These are phyloP conservation scores for Amborella trichopoda DNA, from an alignment of 164 flowering plant species.

Conservation along the genomic window DNA sequence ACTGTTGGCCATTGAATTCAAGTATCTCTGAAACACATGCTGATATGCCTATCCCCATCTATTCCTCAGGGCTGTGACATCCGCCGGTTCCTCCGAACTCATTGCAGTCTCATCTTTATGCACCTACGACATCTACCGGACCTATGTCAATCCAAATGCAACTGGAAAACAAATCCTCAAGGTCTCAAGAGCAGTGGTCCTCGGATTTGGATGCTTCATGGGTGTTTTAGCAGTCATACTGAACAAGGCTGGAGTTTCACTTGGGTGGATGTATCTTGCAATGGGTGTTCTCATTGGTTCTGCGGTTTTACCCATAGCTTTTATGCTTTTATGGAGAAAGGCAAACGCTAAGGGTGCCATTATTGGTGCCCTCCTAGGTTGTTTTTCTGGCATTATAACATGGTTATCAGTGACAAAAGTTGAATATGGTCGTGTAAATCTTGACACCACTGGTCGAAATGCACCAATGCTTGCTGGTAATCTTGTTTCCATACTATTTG, in stretches of 20 bases:
- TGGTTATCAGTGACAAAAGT: slow-evolving; percentile 59
- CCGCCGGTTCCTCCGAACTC: slow-evolving; percentile 91
- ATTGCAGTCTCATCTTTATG: slow-evolving; percentile 92
- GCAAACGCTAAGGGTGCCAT: slow-evolving; percentile 85
- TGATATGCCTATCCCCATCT: too few relatives aligned
- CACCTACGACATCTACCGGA: slow-evolving; percentile 90
- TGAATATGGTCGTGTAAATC: slow-evolving; percentile 67
- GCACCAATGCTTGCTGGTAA: slow-evolving; percentile 97
- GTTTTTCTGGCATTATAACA: slow-evolving; percentile 55
- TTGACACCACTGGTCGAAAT: slow-evolving; percentile 88
- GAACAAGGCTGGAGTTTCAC: slow-evolving; percentile 85
- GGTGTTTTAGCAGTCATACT: slow-evolving; percentile 76
- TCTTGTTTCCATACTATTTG: slow-evolving; percentile 70
- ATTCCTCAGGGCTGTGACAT: slow-evolving; percentile 86
- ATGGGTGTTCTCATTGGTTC: slow-evolving; percentile 91
- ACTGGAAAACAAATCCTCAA: slow-evolving; percentile 70
- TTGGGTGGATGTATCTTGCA: slow-evolving; percentile 97
- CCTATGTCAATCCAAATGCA: slow-evolving; percentile 79
- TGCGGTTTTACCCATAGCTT: slow-evolving; percentile 81
- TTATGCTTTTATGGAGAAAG: slow-evolving; percentile 88
- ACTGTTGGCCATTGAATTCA: too few relatives aligned
- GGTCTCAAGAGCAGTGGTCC: slow-evolving; percentile 61
- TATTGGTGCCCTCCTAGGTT: slow-evolving; percentile 50
- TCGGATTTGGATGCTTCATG: slow-evolving; percentile 88
- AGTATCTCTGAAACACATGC: too few relatives aligned